These are phyloP conservation scores for Microbotryomycetes sp. DNA, from an alignment of 1,284 basidiomycete genomes.

Conservation along the genomic window DNA sequence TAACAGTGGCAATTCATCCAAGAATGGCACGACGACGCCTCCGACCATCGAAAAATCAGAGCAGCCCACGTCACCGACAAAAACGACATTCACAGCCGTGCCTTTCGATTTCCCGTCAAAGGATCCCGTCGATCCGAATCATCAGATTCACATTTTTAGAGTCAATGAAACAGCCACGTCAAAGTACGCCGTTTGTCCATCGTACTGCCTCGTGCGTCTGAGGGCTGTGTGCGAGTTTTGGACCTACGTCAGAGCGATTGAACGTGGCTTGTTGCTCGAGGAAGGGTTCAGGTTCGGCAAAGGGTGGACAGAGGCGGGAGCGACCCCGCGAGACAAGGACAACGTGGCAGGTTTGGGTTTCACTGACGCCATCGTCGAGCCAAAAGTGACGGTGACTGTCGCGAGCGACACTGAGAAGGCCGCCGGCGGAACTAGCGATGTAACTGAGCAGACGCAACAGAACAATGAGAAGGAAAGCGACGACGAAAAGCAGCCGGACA, in stretches of 20 bases:
- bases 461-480: neutral
- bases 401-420: neutral
- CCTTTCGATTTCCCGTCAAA: conserved; percentile 59
- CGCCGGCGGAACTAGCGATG: neutral
- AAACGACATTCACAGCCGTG: conserved; percentile 50
- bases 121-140: conserved; percentile 22
- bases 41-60: conserved; percentile 26
- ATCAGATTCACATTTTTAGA: conserved; percentile 38
- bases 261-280: conserved; percentile 81
- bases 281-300: conserved; percentile 44
- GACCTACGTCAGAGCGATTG: conserved; percentile 76
- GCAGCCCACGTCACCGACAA: conserved; percentile 20
- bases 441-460: neutral
- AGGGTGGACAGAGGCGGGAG: conserved; percentile 1
- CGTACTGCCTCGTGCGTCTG: conserved; percentile 68
- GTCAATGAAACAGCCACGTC: conserved; percentile 31
- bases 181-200: conserved; percentile 38
- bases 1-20: conserved; percentile 17
- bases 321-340: neutral
- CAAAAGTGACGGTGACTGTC: neutral
- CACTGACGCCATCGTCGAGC: neutral
- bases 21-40: neutral
- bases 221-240: conserved; percentile 84
- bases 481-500: no score
- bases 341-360: neutral